A percentile compares a stretch with the other conserved stretches of the same genome.
Conservation (phyloP, 352 stramenopile species). For the Elongisporangium anandrum region DNA sequence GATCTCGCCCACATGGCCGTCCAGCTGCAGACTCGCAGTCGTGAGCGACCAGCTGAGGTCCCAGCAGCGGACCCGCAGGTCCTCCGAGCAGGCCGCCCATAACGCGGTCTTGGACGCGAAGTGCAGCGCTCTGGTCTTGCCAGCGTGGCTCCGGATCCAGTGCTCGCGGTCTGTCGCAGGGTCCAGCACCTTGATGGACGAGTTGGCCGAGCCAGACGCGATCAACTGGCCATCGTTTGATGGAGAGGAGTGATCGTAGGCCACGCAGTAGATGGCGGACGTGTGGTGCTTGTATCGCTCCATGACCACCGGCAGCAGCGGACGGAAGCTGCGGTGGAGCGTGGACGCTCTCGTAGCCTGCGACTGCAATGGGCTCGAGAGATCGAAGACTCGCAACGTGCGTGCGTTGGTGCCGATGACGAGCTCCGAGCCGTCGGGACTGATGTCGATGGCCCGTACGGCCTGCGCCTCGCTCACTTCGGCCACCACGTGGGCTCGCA, state of each 20-base stretch:
- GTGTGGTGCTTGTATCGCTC: constrained; percentile 64
- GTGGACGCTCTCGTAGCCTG: constrained; percentile 5
- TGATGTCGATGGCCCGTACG: constrained; percentile 46
- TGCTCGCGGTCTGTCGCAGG: constrained; percentile 16
- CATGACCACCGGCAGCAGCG: constrained; percentile 42
- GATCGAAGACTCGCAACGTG: constrained; percentile 47
- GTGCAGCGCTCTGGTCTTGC: constrained; percentile 45
- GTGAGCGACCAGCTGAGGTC: constrained; percentile 24
- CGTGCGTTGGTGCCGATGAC: constrained; percentile 62
- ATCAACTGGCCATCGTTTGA: constrained; percentile 18
- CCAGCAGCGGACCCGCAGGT: constrained; percentile 50
- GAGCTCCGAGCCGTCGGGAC: constrained; percentile 29
- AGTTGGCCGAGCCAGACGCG: constrained; percentile 52
- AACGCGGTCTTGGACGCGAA: constrained; percentile 32
- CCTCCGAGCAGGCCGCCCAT: constrained; percentile 33
- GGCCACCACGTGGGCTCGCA: constrained; percentile 43
- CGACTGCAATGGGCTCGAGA: constrained; percentile 18
- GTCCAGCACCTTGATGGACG: constrained; percentile 53
- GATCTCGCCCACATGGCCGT: constrained; percentile 67
- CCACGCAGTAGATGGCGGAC: constrained; percentile 48
- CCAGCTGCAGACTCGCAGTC: constrained; percentile 24
- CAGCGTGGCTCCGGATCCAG: constrained; percentile 28
- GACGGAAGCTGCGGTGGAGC: constrained; percentile 22
- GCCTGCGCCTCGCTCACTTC: constrained; percentile 52
- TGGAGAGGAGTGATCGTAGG: constrained; percentile 35